phyloP scores from a whole-genome alignment of 2,329 filamentous ascomycete genomes.

The Aspergillus japonicus region DNA sequence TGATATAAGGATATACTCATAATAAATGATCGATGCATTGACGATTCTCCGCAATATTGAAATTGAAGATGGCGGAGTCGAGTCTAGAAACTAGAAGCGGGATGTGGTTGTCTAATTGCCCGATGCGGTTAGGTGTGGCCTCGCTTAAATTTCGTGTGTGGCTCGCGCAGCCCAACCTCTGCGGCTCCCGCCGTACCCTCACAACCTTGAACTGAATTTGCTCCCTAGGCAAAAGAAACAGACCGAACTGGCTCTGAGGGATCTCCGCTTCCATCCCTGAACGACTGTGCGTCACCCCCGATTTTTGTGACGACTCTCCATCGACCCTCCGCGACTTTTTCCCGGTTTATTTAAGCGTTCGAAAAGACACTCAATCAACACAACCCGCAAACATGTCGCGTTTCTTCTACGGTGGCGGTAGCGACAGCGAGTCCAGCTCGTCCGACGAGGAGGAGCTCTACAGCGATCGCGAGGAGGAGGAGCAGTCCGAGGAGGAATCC shows the following conservation, averaged over 20 bases:
- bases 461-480: constrained; percentile 69
- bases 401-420: constrained; percentile 95
- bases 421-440: constrained; percentile 91
- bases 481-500: constrained; percentile 56
- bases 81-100: not conserved
- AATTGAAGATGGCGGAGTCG: constrained; percentile 8
- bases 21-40: not conserved
- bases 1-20: too few relatives aligned
- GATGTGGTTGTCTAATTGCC: constrained; percentile 22
- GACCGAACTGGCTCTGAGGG: constrained; percentile 11
- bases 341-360: constrained; percentile 16
- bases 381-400: constrained; percentile 72
- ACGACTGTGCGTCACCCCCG: constrained; percentile 4
- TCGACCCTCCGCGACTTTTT: constrained; percentile 20
- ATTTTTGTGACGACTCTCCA: constrained; percentile 27
- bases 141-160: constrained; percentile 50
- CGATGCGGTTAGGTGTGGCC: constrained; percentile 37
- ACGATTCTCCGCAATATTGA: constrained; percentile 1
- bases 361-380: not conserved
- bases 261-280: not conserved
- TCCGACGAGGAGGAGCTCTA: constrained; percentile 94
- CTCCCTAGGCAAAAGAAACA: constrained; percentile 17
- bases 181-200: constrained; percentile 26
- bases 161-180: constrained; percentile 30
- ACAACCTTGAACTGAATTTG: constrained; percentile 30